Conservation (phyloP, 1,284 basidiomycete genomes). For the Ceratobasidium sp. region DNA sequence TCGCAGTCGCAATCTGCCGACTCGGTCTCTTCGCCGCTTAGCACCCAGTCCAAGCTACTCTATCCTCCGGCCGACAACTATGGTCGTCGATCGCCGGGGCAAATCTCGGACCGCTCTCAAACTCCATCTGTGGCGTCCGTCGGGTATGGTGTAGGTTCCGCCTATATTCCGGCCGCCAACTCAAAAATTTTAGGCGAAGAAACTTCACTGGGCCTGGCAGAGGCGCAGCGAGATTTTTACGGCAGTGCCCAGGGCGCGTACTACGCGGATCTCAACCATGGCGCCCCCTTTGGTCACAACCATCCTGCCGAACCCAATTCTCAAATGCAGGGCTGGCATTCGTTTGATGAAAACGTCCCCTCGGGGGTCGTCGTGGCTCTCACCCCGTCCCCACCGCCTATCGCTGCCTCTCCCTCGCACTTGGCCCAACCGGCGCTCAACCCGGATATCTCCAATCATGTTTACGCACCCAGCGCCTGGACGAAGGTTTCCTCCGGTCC, state of each 20-base stretch:
- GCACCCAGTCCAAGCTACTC: constrained; percentile 8
- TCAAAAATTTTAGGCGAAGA: constrained; percentile 1
- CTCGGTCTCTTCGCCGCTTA: constrained; percentile 28
- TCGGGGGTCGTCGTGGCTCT: constrained; percentile 20
- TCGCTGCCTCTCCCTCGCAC: background rate
- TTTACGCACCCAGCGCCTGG: constrained; percentile 23
- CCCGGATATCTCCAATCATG: background rate
- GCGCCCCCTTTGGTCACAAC: background rate
- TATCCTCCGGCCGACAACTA: constrained; percentile 22
- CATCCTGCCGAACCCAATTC: background rate
- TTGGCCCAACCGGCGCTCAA: background rate
- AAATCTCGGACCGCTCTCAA: constrained; percentile 29
- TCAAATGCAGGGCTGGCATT: constrained; percentile 17
- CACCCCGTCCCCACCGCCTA: background rate
- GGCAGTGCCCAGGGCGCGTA: constrained; percentile 1
- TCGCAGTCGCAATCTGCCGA: constrained; percentile 37
- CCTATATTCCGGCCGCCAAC: constrained; percentile 7
- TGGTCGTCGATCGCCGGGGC: constrained; percentile 18
- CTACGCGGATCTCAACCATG: background rate
- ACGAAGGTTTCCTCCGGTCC: background rate
- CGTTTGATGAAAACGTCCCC: constrained; percentile 5
- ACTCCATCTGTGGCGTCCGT: constrained; percentile 5
- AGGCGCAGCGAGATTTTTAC: background rate
- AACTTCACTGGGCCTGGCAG: background rate
- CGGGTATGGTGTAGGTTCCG: constrained; percentile 2